phyloP scores from a whole-genome alignment of 495 filamentous ascomycete genomes.

The Penicillium taxi region DNA sequence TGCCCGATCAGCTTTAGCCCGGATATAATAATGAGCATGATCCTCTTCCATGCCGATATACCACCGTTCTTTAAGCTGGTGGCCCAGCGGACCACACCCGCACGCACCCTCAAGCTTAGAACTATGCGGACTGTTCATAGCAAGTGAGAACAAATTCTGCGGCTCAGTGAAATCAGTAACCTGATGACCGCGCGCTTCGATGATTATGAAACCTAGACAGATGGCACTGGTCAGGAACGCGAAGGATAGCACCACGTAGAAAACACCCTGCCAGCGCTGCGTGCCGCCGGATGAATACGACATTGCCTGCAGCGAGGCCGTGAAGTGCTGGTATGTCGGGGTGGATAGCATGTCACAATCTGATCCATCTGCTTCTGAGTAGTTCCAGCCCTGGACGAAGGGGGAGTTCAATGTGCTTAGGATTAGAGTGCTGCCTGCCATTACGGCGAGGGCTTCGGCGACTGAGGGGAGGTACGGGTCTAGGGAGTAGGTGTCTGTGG shows the following conservation, averaged over 20 bases:
- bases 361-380: slow-evolving; percentile 16
- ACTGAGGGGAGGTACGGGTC: slow-evolving; percentile 49
- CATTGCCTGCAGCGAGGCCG: slow-evolving; percentile 46
- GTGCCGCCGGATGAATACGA: slow-evolving; percentile 56
- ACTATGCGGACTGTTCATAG: slow-evolving; percentile 58
- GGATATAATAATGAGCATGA: slow-evolving; percentile 33
- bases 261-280: slow-evolving; percentile 50
- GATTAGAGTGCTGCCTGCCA: slow-evolving; percentile 56
- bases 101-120: slow-evolving; percentile 50
- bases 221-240: slow-evolving; percentile 56
- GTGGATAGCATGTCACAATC: slow-evolving; percentile 19
- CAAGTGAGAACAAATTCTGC: slow-evolving; percentile 60
- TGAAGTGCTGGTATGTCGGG: slow-evolving; percentile 45
- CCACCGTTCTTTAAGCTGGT: slow-evolving; percentile 52
- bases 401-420: slow-evolving; percentile 44
- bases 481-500: slow-evolving; percentile 8
- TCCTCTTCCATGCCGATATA: slow-evolving; percentile 41
- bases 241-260: slow-evolving; percentile 53
- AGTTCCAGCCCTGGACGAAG: slow-evolving; percentile 52
- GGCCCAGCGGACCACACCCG: slow-evolving; percentile 50
- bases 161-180: slow-evolving; percentile 72
- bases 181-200: slow-evolving; percentile 43
- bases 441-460: slow-evolving; percentile 58
- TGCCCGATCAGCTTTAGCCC: slow-evolving; percentile 23
- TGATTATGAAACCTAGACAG: slow-evolving; percentile 50